Percentiles rank a stretch among this genome's conserved stretches.
Evolutionary conservation across 768 basidiomycete genomes (phyloP).

Genomic region (Suillus variegatus): DNA sequence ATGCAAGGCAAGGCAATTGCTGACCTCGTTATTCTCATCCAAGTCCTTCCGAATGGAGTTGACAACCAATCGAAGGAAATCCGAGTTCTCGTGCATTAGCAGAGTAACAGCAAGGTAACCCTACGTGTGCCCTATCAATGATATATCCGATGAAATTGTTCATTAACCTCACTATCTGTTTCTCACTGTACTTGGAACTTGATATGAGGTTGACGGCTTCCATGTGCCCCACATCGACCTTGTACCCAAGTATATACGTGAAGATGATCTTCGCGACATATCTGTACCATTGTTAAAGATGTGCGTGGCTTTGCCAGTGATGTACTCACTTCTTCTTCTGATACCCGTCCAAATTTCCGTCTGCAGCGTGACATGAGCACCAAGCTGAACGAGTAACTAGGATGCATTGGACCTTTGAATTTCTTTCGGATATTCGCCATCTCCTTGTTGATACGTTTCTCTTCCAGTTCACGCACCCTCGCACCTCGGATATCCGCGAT

Average conservation of each 20-base stretch:
- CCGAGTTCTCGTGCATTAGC: conserved; percentile 98
- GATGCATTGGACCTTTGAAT: conserved; percentile 75
- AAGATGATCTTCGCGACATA: conserved; percentile 99
- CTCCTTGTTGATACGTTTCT: conserved; percentile 99
- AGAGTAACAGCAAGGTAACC: conserved; percentile 97
- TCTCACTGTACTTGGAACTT: conserved; percentile 94
- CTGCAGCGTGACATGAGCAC: conserved; percentile 37
- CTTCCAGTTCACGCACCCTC: conserved; percentile 93
- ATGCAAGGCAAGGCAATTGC: conserved; percentile 95
- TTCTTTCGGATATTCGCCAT: conserved; percentile 99
- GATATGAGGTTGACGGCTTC: conserved; percentile 98
- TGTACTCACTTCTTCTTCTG: conserved; percentile 86
- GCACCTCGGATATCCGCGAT: conserved; percentile 99
- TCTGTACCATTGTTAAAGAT: conserved; percentile 41
- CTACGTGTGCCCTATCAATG: conserved; percentile 39
- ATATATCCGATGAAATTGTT: not conserved
- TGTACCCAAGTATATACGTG: conserved; percentile 98
- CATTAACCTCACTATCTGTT: conserved; percentile 84
- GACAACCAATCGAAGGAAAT: conserved; percentile 93
- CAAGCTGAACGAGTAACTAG: conserved; percentile 10
- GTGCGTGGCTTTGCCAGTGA: conserved; percentile 12
- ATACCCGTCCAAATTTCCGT: conserved; percentile 86
- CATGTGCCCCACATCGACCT: conserved; percentile 99
- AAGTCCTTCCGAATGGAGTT: conserved; percentile 98
- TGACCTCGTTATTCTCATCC: conserved; percentile 91